These are phyloP conservation scores for Stromatinia cepivora DNA, from an alignment of 2,329 filamentous ascomycete species.

Conservation along the genomic window DNA sequence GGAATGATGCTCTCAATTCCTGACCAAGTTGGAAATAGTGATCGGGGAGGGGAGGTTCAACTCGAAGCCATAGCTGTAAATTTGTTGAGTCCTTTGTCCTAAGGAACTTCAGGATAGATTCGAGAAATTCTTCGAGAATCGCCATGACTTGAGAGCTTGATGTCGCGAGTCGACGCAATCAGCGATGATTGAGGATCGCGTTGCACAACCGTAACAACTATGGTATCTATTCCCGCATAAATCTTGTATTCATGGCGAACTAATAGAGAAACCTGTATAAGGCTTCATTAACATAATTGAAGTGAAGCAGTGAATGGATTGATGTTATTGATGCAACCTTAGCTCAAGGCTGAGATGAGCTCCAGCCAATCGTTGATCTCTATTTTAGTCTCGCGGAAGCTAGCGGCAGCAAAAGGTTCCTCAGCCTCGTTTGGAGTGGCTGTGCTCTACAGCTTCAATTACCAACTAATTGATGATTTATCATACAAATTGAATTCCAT, in stretches of 20 bases:
- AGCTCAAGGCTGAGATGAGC: conserved; percentile 5
- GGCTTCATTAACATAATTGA: background rate
- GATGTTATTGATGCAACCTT: background rate
- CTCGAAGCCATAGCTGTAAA: conserved; percentile 69
- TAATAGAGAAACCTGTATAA: background rate
- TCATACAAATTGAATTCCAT: no score
- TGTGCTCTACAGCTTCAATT: background rate
- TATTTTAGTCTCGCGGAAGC: no score
- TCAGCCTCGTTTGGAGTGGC: conserved; percentile 8
- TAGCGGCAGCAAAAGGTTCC: background rate
- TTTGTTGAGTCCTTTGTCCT: conserved; percentile 61
- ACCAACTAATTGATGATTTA: no score
- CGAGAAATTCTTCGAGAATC: conserved; percentile 67
- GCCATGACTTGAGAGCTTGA: conserved; percentile 49
- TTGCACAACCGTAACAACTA: background rate
- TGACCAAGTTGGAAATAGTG: conserved; percentile 67
- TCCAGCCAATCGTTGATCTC: background rate
- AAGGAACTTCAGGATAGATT: conserved; percentile 62
- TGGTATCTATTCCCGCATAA: background rate
- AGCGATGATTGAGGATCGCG: background rate
- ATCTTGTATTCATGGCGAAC: background rate
- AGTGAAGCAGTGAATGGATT: background rate
- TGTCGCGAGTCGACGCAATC: background rate
- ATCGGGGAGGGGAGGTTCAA: conserved; percentile 69
- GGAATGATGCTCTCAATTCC: conserved; percentile 64